phyloP scores from a whole-genome alignment of 1,139 yeast species.

The Meyerozyma guilliermondii region DNA sequence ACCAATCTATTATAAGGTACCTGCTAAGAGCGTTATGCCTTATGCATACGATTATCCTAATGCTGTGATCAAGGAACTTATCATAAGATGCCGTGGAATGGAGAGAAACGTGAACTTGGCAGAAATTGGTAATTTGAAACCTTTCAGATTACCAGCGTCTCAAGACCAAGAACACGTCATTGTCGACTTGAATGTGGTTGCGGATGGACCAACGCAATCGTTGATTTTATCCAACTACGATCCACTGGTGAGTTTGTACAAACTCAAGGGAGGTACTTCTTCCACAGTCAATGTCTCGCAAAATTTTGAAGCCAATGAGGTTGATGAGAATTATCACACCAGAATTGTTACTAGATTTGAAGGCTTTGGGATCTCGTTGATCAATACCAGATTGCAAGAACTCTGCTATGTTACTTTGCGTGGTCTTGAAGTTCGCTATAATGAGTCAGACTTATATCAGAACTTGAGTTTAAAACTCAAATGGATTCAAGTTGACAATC shows the following conservation, averaged over 20 bases:
- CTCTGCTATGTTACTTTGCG: constrained; percentile 74
- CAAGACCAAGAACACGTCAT: constrained; percentile 40
- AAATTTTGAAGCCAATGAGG: constrained; percentile 59
- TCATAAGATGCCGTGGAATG: constrained; percentile 65
- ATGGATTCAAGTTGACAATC: constrained; percentile 95
- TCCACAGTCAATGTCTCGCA: constrained; percentile 28
- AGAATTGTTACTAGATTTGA: constrained; percentile 65
- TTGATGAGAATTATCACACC: constrained; percentile 63
- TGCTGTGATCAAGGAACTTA: constrained; percentile 75
- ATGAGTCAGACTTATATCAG: constrained; percentile 81
- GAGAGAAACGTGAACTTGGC: constrained; percentile 81
- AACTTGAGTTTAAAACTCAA: constrained; percentile 75
- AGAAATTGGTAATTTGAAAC: constrained; percentile 86
- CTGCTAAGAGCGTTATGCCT: constrained; percentile 93
- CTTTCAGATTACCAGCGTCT: constrained; percentile 68
- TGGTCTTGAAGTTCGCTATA: constrained; percentile 77
- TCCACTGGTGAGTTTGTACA: constrained; percentile 70
- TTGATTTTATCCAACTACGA: constrained; percentile 80
- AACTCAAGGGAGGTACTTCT: constrained; percentile 31
- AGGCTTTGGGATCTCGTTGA: constrained; percentile 85
- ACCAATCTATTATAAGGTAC: constrained; percentile 74
- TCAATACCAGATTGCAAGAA: constrained; percentile 69
- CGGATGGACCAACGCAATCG: constrained; percentile 94
- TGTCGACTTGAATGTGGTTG: constrained; percentile 87
- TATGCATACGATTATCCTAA: constrained; percentile 98